Evolutionary conservation across 495 filamentous ascomycete genomes (phyloP).

Genomic region (Aspergillus mulundensis): DNA sequence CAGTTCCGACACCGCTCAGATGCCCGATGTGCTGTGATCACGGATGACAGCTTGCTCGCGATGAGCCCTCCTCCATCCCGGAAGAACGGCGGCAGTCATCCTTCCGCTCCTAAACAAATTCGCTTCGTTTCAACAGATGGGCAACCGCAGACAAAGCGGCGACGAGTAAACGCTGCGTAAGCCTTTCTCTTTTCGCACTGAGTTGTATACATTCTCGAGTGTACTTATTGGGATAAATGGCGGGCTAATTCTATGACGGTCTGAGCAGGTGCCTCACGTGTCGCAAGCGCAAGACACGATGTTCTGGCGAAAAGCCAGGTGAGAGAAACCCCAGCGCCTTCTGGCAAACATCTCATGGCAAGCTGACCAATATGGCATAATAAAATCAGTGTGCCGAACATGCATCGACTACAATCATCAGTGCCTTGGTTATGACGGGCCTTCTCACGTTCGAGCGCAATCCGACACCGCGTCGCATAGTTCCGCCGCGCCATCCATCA

Average conservation of each 20-base stretch:
- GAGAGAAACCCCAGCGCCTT: slow-evolving; percentile 4
- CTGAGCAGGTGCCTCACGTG: slow-evolving; percentile 65
- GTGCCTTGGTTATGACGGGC: slow-evolving; percentile 70
- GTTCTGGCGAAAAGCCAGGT: slow-evolving; percentile 70
- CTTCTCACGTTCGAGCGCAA: slow-evolving; percentile 49
- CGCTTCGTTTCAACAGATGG: slow-evolving; percentile 80
- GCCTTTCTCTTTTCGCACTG: slow-evolving; percentile 19
- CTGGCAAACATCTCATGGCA: background rate
- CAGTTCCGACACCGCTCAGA: slow-evolving; percentile 5
- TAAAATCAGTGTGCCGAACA: slow-evolving; percentile 58
- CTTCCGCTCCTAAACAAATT: slow-evolving; percentile 49
- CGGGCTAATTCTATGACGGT: background rate
- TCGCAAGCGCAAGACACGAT: slow-evolving; percentile 79
- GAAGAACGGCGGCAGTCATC: slow-evolving; percentile 38
- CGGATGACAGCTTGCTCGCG: slow-evolving; percentile 41
- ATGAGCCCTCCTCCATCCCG: slow-evolving; percentile 46
- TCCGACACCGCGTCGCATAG: slow-evolving; percentile 31
- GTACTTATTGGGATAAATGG: slow-evolving; percentile 5
- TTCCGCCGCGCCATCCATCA: slow-evolving; percentile 21
- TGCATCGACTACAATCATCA: slow-evolving; percentile 70
- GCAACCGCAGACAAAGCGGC: slow-evolving; percentile 73
- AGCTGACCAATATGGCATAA: slow-evolving; percentile 4
- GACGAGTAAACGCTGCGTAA: slow-evolving; percentile 78
- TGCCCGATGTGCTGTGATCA: slow-evolving; percentile 41
- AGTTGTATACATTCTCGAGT: slow-evolving; percentile 2